phyloP scores from a whole-genome alignment of 2,329 filamentous ascomycete species.

The Colletotrichum tropicale region DNA sequence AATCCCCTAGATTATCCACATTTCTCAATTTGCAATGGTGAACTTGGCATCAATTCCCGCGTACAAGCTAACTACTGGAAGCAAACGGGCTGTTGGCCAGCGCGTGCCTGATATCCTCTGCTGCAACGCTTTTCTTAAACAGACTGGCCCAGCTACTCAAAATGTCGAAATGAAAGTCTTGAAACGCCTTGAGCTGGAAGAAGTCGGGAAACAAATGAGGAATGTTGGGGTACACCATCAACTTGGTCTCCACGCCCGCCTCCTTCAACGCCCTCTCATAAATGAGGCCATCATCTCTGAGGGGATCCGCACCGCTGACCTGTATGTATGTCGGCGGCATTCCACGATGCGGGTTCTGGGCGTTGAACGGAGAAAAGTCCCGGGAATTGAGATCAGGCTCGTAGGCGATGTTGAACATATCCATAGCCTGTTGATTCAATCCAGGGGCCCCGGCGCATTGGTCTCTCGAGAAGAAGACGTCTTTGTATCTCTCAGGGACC shows the following conservation, averaged over 20 bases:
- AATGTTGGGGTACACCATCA: background rate
- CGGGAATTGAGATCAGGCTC: slow-evolving; percentile 29
- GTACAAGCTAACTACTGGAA: background rate
- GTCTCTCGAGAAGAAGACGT: slow-evolving; percentile 38
- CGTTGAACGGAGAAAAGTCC: slow-evolving; percentile 35
- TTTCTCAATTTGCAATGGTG: rapidly evolving
- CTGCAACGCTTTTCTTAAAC: background rate
- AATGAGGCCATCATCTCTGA: slow-evolving; percentile 56
- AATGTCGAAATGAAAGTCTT: background rate
- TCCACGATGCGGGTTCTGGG: slow-evolving; percentile 27
- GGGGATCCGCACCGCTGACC: slow-evolving; percentile 52
- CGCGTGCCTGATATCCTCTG: background rate
- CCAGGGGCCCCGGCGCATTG: slow-evolving; percentile 44
- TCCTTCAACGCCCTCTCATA: slow-evolving; percentile 52
- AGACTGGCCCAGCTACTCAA: background rate
- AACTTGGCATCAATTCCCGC: background rate
- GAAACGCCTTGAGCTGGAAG: background rate
- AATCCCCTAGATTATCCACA: too few relatives aligned
- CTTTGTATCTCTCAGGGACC: slow-evolving; percentile 38
- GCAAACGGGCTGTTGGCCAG: background rate
- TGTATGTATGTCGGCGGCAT: slow-evolving; percentile 54
- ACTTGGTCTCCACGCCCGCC: slow-evolving; percentile 44
- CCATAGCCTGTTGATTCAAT: slow-evolving; percentile 29
- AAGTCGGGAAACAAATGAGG: background rate
- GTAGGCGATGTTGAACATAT: slow-evolving; percentile 32